phyloP scores from a whole-genome alignment of 2,329 filamentous ascomycete species.

The Chaetoscypha palmicola region DNA sequence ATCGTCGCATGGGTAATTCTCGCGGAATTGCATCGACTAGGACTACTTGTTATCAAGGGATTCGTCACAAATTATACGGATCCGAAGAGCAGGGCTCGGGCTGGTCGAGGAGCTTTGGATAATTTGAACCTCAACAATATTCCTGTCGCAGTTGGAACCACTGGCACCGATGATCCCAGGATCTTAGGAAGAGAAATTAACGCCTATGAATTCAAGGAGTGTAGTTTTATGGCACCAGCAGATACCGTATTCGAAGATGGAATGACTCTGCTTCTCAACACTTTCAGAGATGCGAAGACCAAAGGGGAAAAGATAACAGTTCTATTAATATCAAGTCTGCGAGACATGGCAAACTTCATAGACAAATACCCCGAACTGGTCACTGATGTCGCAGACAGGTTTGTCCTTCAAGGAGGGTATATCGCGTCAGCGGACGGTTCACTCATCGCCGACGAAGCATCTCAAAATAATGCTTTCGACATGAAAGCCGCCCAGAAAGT shows the following conservation, averaged over 20 bases:
- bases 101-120: constrained; percentile 22
- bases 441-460: constrained; percentile 9
- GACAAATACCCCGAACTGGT: constrained; percentile 11
- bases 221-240: constrained; percentile 16
- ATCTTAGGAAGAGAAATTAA: constrained; percentile 5
- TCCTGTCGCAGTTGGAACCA: constrained; percentile 17
- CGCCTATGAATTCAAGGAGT: constrained; percentile 19
- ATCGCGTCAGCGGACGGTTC: constrained; percentile 5
- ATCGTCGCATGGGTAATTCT: constrained; percentile 24
- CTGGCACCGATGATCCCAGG: constrained; percentile 1
- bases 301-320: constrained; percentile 18
- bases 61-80: constrained; percentile 26
- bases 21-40: constrained; percentile 24
- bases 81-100: constrained; percentile 15
- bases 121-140: constrained; percentile 16
- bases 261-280: constrained; percentile 9
- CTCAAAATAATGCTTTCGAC: constrained; percentile 25
- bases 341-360: constrained; percentile 20
- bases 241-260: constrained; percentile 7
- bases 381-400: constrained; percentile 9
- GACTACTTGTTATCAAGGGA: constrained; percentile 19
- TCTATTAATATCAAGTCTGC: constrained; percentile 22
- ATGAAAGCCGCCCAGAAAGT: constrained; percentile 14
- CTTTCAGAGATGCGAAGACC: constrained; percentile 14
- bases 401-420: constrained; percentile 25